Percentiles rank a stretch among this genome's conserved stretches.
phyloP scores from a whole-genome alignment of 2,329 filamentous ascomycete species.

The Pochonia chlamydosporia region DNA sequence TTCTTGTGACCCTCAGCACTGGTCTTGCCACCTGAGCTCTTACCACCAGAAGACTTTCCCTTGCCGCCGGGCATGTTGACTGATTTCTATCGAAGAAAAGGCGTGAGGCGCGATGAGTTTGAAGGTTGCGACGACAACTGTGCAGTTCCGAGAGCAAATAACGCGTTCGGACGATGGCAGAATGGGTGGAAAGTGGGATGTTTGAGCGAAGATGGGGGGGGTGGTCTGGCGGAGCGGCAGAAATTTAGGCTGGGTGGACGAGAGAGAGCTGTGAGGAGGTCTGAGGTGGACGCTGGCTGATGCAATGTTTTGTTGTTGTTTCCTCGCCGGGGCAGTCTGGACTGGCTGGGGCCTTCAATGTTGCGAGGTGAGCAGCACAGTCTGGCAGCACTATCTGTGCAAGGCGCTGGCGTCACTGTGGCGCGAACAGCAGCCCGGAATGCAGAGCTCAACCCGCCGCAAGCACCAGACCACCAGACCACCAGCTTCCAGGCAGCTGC shows the following conservation, averaged over 20 bases:
- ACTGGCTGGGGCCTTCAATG: too few species aligned
- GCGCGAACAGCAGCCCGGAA: too few species aligned
- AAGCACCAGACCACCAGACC: too few species aligned
- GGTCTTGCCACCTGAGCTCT: slow-evolving; percentile 76
- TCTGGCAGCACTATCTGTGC: too few species aligned
- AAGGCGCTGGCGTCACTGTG: neutral
- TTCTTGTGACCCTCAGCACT: slow-evolving; percentile 67
- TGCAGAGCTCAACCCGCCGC: too few species aligned
- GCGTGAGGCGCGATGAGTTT: neutral
- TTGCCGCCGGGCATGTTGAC: slow-evolving; percentile 73
- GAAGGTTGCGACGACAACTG: neutral
- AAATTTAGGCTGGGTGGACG: slow-evolving; percentile 13
- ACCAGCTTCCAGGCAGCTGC: too few species aligned
- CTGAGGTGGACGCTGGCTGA: neutral
- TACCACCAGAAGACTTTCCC: slow-evolving; percentile 87
- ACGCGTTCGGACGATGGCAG: slow-evolving; percentile 4
- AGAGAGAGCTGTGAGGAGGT: neutral
- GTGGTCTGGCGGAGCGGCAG: slow-evolving; percentile 14
- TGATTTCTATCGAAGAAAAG: slow-evolving; percentile 1
- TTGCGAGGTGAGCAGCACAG: too few species aligned
- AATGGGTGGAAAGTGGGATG: slow-evolving; percentile 1
- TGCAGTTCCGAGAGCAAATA: slow-evolving; percentile 1
- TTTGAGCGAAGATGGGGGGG: slow-evolving; percentile 6
- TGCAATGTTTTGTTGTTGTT: slow-evolving; percentile 7
- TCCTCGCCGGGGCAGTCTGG: too few species aligned